Conservation (phyloP, 495 filamentous ascomycete genomes). For the Penicillium fimorum region DNA sequence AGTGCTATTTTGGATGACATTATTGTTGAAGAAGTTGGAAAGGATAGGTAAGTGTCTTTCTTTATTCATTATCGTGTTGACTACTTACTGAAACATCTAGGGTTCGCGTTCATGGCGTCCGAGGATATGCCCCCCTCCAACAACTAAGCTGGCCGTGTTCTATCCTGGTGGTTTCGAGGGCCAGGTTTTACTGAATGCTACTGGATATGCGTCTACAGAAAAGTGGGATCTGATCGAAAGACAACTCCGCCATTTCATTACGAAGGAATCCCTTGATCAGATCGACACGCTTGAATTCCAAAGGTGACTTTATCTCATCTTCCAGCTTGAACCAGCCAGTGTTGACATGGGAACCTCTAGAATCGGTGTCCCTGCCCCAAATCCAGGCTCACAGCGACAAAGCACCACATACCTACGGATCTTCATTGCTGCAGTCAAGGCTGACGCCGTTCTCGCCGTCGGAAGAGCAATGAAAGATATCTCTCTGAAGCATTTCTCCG, state of each 20-base stretch:
- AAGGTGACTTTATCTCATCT: slow-evolving; percentile 13
- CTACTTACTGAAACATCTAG: slow-evolving; percentile 15
- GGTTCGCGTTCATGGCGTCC: slow-evolving; percentile 44
- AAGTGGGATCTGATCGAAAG: slow-evolving; percentile 46
- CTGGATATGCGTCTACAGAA: slow-evolving; percentile 38
- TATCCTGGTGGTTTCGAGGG: slow-evolving; percentile 48
- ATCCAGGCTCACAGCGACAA: slow-evolving; percentile 22
- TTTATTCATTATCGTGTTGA: background rate
- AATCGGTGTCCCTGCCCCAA: slow-evolving; percentile 25
- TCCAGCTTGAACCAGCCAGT: background rate
- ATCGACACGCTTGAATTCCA: slow-evolving; percentile 35
- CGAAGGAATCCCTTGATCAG: slow-evolving; percentile 11
- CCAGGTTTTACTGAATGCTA: slow-evolving; percentile 41
- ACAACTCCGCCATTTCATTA: slow-evolving; percentile 32
- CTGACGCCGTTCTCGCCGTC: slow-evolving; percentile 16
- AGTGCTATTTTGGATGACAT: slow-evolving; percentile 45
- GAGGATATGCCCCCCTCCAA: slow-evolving; percentile 48
- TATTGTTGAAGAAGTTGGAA: slow-evolving; percentile 30
- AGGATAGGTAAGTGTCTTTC: slow-evolving; percentile 22
- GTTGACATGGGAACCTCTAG: slow-evolving; percentile 4
- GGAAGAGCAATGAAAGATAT: slow-evolving; percentile 23
- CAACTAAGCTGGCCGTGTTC: slow-evolving; percentile 53
- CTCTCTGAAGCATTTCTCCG: slow-evolving; percentile 36
- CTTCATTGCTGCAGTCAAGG: slow-evolving; percentile 21
- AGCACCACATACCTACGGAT: slow-evolving; percentile 37